These are phyloP conservation scores for Ziziphus jujuba DNA, from an alignment of 306 rosid species.

Conservation along the genomic window DNA sequence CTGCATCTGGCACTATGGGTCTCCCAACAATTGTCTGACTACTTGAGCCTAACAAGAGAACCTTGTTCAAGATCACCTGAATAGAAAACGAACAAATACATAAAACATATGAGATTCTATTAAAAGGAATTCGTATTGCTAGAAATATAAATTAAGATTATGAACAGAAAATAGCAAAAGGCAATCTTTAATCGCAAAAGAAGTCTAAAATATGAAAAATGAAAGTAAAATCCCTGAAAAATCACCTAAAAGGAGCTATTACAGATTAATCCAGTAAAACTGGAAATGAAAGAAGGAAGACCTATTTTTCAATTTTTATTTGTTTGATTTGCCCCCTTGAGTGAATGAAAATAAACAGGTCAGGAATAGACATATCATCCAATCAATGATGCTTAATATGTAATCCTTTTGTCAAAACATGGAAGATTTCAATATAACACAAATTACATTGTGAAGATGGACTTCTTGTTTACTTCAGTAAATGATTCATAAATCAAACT, in stretches of 20 bases:
- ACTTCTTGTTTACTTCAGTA: neutral
- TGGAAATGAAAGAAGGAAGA: neutral
- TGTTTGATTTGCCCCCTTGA: neutral
- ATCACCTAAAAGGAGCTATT: neutral
- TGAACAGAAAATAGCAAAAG: neutral
- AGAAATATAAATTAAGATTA: neutral
- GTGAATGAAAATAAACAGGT: neutral
- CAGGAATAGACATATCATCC: neutral
- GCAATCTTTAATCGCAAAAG: neutral
- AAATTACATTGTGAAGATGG: neutral
- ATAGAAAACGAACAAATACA: slow-evolving; percentile 19
- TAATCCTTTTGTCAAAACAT: neutral
- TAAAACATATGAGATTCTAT: neutral
- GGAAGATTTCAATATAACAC: neutral
- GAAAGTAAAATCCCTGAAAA: too few species aligned
- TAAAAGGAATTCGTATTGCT: neutral
- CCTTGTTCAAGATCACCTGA: slow-evolving; percentile 80
- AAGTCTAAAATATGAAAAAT: too few species aligned
- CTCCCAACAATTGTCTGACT: slow-evolving; percentile 85
- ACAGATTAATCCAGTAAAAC: neutral
- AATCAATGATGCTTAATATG: neutral
- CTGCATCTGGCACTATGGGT: slow-evolving; percentile 73
- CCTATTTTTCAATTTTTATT: neutral
- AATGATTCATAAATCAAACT: neutral
- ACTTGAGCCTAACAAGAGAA: slow-evolving; percentile 76